A percentile compares a stretch with the other conserved stretches of the same genome.
Evolutionary conservation across 345 rosid species (phyloP).

Genomic region (Citrus medica): DNA sequence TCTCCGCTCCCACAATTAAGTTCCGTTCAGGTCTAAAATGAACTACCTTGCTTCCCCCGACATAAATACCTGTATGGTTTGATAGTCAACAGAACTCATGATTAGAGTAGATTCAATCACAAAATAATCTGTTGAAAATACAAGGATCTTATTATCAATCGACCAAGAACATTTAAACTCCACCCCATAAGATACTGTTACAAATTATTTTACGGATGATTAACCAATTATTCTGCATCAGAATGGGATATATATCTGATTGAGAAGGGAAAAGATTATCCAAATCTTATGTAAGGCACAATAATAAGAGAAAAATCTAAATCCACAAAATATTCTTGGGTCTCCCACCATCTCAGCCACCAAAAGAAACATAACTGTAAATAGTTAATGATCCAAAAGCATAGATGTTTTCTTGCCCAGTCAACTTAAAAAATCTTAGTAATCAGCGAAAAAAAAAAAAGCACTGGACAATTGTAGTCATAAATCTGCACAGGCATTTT

Average conservation of each 20-base stretch:
- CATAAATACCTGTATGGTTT: slow-evolving; percentile 65
- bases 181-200: neutral
- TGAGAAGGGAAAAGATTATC: neutral
- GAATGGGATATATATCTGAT: neutral
- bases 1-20: slow-evolving; percentile 29
- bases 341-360: neutral
- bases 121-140: neutral
- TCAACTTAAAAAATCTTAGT: neutral
- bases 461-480: neutral
- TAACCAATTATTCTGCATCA: too few relatives aligned
- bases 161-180: neutral
- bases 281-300: neutral
- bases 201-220: neutral
- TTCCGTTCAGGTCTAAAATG: slow-evolving; percentile 78
- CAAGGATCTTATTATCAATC: neutral
- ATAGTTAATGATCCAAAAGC: neutral
- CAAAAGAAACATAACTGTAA: neutral
- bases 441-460: neutral
- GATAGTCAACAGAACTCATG: neutral
- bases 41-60: slow-evolving; percentile 98
- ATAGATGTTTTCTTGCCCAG: neutral
- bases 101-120: slow-evolving; percentile 8
- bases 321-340: neutral
- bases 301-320: neutral
- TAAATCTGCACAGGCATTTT: neutral